These are phyloP conservation scores for Laguncularia racemosa DNA, from an alignment of 345 rosid genomes.

Conservation along the genomic window DNA sequence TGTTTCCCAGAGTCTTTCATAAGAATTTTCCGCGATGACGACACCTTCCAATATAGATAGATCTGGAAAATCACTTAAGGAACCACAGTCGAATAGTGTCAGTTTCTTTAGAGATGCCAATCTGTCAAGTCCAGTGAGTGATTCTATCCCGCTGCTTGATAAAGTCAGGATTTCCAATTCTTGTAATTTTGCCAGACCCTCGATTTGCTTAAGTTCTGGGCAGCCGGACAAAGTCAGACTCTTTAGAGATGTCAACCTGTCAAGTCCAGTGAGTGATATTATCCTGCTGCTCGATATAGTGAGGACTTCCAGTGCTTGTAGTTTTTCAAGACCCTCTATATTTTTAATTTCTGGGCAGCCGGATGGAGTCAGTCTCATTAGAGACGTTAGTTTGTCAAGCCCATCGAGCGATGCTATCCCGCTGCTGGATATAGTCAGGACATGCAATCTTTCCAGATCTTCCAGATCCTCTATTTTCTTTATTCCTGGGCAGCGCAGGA, in stretches of 20 bases:
- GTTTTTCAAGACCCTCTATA: too few species aligned
- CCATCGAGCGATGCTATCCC: not conserved
- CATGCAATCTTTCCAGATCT: not conserved
- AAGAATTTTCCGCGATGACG: too few species aligned
- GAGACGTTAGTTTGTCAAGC: not conserved
- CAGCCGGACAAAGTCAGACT: too few species aligned
- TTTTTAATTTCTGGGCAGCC: not conserved
- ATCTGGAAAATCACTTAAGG: not conserved
- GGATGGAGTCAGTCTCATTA: constrained; percentile 2
- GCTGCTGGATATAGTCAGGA: not conserved
- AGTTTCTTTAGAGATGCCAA: not conserved
- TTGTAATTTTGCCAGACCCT: not conserved
- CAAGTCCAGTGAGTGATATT: too few species aligned
- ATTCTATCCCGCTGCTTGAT: not conserved
- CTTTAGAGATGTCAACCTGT: too few species aligned
- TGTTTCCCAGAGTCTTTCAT: too few species aligned
- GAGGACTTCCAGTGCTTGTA: too few species aligned
- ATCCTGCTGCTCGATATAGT: too few species aligned
- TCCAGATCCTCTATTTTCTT: not conserved
- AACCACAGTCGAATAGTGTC: not conserved
- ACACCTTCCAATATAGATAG: not conserved
- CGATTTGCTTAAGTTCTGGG: not conserved
- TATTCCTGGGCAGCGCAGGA: not conserved
- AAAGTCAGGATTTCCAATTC: not conserved
- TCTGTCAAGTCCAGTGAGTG: not conserved